Base-by-base conservation (phyloP, 2,329 filamentous ascomycete genomes). In the Aaosphaeria pasadenensis region DNA sequence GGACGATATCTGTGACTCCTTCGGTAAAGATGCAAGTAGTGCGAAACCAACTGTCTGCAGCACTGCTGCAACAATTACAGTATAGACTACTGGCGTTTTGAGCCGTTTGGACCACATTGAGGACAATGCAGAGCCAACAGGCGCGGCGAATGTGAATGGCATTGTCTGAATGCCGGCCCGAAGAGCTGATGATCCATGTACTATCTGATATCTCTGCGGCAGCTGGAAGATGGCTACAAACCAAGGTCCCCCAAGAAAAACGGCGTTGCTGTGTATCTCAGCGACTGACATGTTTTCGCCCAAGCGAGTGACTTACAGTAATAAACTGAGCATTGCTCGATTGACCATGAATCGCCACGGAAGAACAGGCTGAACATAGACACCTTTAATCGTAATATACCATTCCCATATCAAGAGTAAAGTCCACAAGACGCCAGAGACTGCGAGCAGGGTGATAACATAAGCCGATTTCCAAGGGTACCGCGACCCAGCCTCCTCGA, bases 311-410 rank as follows among this genome's bases (percentile, higher is more conserved):
- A 45, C 48, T 46, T 42, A 53, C 50, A 55, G 29, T 13, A 51
- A 29, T 7, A 55, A 13, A 17, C 53, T 39, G 4, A 55, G 7
- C 41, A 50, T 45, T 1, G 33, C 39, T 2, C 50, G 45, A 31
- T 47, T 51, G 6, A 30, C 42, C 5, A 47, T 30, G 42, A 54
- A 56, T 2, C 46, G 30, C 53, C 51, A 54, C 11, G 53, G 53
- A 5, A 54, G 32, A 2, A 54, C 48, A 4, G 53, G 51, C 24
- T 56, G 51, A 11, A 30, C 39, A 4, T 11, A 9, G 3, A 5
- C 28, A 11, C 28, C 36, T 5, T 36, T n/a, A 2, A 35, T 7
- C 5, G 51, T 56, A 2, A 54, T 36, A 13, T 31, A 32, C 32
- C 47, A 13, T 32, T 54, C 52, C 47, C 49, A 54, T 11, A 45